phyloP scores from a whole-genome alignment of 2,329 filamentous ascomycete species.

The Cryphonectria radicalis region DNA sequence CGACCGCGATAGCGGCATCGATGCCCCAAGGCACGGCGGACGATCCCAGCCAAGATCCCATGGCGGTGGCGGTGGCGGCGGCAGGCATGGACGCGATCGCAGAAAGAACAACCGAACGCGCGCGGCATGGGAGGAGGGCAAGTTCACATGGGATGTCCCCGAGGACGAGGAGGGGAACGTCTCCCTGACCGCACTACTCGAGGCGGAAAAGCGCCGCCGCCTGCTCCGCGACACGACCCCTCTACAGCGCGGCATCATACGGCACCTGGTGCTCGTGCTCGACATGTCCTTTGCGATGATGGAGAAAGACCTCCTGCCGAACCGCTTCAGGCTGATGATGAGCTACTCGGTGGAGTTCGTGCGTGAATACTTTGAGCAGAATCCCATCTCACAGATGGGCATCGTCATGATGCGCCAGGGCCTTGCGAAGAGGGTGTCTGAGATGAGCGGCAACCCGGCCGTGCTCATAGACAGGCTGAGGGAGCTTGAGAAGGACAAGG shows the following conservation, averaged over 20 bases:
- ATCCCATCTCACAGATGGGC: conserved; percentile 93
- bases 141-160: conserved; percentile 74
- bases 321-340: conserved; percentile 79
- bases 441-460: conserved; percentile 88
- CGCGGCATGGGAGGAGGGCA: conserved; percentile 69
- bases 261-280: conserved; percentile 88
- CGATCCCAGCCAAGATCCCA: conserved; percentile 30
- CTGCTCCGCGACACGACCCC: conserved; percentile 93
- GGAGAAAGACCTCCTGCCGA: conserved; percentile 93
- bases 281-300: conserved; percentile 94
- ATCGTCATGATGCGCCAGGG: conserved; percentile 94
- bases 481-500: conserved; percentile 63
- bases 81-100: conserved; percentile 34
- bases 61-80: conserved; percentile 24
- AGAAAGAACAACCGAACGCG: conserved; percentile 44
- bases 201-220: conserved; percentile 80
- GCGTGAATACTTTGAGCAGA: conserved; percentile 95
- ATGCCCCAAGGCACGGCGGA: conserved; percentile 31
- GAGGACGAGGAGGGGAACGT: conserved; percentile 82
- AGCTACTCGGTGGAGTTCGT: conserved; percentile 87
- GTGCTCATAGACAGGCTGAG: conserved; percentile 83
- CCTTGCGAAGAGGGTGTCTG: conserved; percentile 80
- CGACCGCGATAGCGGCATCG: conserved; percentile 26
- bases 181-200: conserved; percentile 74
- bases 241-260: conserved; percentile 93